phyloP scores from a whole-genome alignment of 2,329 filamentous ascomycete species.

The Ophiostoma piceae region DNA sequence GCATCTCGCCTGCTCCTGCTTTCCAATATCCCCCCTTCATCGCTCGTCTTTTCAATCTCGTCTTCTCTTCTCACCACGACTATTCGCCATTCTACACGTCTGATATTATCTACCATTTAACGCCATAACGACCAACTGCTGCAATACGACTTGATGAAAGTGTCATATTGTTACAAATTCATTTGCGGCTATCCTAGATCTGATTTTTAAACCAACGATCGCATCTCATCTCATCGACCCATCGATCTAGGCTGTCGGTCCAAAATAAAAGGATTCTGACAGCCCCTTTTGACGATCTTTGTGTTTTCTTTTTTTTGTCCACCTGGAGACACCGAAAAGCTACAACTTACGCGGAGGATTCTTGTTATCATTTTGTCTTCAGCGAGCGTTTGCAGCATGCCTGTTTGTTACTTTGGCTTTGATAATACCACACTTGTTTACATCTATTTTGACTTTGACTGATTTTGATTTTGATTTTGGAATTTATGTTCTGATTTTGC shows the following conservation, averaged over 20 bases:
- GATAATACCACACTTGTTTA: constrained; percentile 1
- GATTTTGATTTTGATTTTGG: not conserved
- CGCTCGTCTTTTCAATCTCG: not conserved
- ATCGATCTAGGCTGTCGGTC: constrained; percentile 5
- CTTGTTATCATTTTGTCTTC: not conserved
- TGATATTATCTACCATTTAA: not conserved
- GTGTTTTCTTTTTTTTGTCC: not conserved
- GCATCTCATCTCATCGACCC: not conserved
- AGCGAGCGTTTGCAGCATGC: constrained; percentile 4
- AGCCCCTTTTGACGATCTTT: not conserved
- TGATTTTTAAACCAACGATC: not conserved
- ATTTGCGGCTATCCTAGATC: not conserved
- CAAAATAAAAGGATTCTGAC: not conserved
- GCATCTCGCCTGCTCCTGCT: not conserved
- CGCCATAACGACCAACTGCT: not conserved
- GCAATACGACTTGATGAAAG: not conserved
- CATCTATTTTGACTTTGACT: not conserved
- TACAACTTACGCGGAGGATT: not conserved
- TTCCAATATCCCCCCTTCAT: not conserved
- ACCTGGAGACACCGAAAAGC: not conserved
- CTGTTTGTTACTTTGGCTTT: not conserved
- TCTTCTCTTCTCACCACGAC: not conserved
- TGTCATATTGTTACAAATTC: not conserved
- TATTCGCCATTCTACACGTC: not conserved
- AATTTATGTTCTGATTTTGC: not conserved